Evolutionary conservation across 2,329 filamentous ascomycete species (phyloP).

Genomic region (Diaporthe citrichinensis): DNA sequence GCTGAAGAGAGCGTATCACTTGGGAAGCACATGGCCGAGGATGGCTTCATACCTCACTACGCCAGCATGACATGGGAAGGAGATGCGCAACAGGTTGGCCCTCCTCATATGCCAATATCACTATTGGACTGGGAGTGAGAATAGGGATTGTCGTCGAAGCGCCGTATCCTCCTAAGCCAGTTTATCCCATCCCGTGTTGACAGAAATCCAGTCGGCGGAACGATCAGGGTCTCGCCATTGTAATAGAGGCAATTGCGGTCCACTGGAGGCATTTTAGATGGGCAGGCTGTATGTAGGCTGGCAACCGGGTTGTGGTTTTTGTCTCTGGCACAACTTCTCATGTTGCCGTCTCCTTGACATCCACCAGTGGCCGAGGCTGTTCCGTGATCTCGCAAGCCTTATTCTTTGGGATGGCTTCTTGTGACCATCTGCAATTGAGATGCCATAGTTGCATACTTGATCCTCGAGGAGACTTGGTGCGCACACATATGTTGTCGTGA

Average conservation of each 20-base stretch:
- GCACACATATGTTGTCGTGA: background rate
- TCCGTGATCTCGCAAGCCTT: background rate
- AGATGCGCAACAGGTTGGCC: background rate
- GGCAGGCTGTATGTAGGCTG: background rate
- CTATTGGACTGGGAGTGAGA: background rate
- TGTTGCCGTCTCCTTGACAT: background rate
- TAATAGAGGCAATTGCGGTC: background rate
- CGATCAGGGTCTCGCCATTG: background rate
- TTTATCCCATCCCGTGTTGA: background rate
- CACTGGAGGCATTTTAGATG: background rate
- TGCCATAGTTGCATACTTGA: background rate
- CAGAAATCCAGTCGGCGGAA: background rate
- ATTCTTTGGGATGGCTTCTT: too few species aligned
- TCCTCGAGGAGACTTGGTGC: background rate
- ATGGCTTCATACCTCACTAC: background rate
- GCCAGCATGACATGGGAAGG: background rate
- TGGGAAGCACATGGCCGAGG: background rate
- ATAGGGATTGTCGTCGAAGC: background rate
- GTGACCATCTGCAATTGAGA: background rate
- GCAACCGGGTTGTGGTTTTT: background rate
- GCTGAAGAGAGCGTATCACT: too few species aligned
- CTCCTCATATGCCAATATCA: background rate
- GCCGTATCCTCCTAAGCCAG: background rate
- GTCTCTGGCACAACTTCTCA: background rate
- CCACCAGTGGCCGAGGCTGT: background rate